Evolutionary conservation across 306 rosid species (phyloP).

Genomic region (Cicer bijugum): DNA sequence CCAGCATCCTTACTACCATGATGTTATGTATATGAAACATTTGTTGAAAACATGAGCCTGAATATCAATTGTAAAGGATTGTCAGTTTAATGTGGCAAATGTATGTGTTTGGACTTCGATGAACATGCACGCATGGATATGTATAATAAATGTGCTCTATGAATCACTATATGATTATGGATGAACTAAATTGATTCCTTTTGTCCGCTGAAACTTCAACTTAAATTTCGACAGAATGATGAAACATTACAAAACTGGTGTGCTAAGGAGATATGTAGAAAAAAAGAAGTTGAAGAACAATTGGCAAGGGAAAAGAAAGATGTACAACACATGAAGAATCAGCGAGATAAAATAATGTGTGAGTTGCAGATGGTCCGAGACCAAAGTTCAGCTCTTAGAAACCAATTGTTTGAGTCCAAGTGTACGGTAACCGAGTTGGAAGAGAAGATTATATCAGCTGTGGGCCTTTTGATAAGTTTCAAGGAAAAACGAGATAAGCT

Average conservation of each 20-base stretch:
- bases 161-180: slow-evolving; percentile 38
- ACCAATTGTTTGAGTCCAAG: slow-evolving; percentile 59
- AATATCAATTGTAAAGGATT: slow-evolving; percentile 31
- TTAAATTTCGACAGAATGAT: slow-evolving; percentile 61
- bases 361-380: slow-evolving; percentile 57
- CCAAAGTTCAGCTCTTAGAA: slow-evolving; percentile 56
- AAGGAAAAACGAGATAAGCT: slow-evolving; percentile 75
- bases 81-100: slow-evolving; percentile 14
- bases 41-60: slow-evolving; percentile 14
- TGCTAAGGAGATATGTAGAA: slow-evolving; percentile 60
- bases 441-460: slow-evolving; percentile 81
- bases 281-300: slow-evolving; percentile 63
- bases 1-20: slow-evolving; percentile 35
- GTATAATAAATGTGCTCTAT: slow-evolving; percentile 24
- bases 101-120: slow-evolving; percentile 13
- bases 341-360: slow-evolving; percentile 50
- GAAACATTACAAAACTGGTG: slow-evolving; percentile 57
- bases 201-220: slow-evolving; percentile 44
- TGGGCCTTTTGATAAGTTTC: slow-evolving; percentile 75
- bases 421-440: slow-evolving; percentile 64
- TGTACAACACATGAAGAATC: slow-evolving; percentile 54
- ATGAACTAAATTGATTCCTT: slow-evolving; percentile 30
- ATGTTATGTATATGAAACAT: background rate
- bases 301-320: slow-evolving; percentile 58
- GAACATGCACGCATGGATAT: slow-evolving; percentile 15